Percentiles rank a stretch among this genome's conserved stretches.
phyloP scores from a whole-genome alignment of 164 flowering plant species.

The Annona cherimola region DNA sequence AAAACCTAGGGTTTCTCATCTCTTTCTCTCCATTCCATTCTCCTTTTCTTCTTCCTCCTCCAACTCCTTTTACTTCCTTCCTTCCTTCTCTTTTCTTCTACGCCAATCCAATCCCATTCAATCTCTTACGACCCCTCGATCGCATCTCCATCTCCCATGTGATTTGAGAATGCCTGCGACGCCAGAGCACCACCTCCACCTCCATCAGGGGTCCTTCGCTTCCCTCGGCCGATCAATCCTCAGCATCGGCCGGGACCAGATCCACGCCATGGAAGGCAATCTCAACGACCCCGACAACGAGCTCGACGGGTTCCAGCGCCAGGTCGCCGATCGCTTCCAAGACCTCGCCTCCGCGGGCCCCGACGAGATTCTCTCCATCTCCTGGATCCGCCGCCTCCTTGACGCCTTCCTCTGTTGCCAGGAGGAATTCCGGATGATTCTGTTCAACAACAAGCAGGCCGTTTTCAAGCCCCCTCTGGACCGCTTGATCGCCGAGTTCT shows the following conservation, averaged over 20 bases:
- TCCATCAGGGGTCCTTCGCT: slow-evolving; percentile 43
- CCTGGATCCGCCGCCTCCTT: slow-evolving; percentile 68
- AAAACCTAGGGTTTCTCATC: background rate
- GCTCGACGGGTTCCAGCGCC: slow-evolving; percentile 65
- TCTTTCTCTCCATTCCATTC: background rate
- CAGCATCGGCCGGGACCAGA: slow-evolving; percentile 63
- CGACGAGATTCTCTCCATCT: slow-evolving; percentile 57
- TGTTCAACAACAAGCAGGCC: slow-evolving; percentile 32
- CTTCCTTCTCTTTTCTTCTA: background rate
- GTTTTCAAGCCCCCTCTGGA: slow-evolving; percentile 51
- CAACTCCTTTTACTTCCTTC: background rate
- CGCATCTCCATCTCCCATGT: background rate
- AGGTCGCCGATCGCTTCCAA: slow-evolving; percentile 47
- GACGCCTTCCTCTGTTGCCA: slow-evolving; percentile 70
- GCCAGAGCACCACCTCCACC: slow-evolving; percentile 5
- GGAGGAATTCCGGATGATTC: slow-evolving; percentile 60
- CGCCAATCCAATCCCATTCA: background rate
- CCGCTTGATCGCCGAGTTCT: slow-evolving; percentile 46
- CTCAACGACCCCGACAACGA: slow-evolving; percentile 35
- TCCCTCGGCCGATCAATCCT: slow-evolving; percentile 54
- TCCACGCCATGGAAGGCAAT: slow-evolving; percentile 52
- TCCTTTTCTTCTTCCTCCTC: background rate
- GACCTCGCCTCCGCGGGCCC: slow-evolving; percentile 27
- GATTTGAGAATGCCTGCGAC: slow-evolving; percentile 58
- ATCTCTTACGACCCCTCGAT: too few species aligned